Percentiles rank a stretch among this genome's conserved stretches.
Conservation (phyloP, 2,329 filamentous ascomycete species). For the Ophiocordyceps sinensis region DNA sequence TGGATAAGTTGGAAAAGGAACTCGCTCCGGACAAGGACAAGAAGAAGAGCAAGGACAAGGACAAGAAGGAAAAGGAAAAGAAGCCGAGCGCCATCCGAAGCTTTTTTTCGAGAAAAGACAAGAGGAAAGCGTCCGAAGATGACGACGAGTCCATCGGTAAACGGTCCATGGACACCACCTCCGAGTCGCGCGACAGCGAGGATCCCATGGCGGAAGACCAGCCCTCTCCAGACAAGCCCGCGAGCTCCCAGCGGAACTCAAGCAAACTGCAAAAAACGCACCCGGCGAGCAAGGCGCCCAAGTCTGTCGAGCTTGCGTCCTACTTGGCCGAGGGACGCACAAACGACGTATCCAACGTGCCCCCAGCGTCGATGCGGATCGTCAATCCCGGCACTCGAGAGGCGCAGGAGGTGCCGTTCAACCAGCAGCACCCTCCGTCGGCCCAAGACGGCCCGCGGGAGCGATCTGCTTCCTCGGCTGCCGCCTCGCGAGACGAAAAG, state of each 20-base stretch:
- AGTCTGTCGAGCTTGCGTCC: slow-evolving; percentile 25
- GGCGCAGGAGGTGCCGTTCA: slow-evolving; percentile 19
- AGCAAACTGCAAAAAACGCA: slow-evolving; percentile 60
- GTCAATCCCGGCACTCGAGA: slow-evolving; percentile 39
- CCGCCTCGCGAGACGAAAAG: slow-evolving; percentile 23
- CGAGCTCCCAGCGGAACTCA: slow-evolving; percentile 36
- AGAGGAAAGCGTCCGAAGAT: slow-evolving; percentile 40
- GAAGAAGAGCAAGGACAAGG: slow-evolving; percentile 59
- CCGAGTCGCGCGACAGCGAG: slow-evolving; percentile 29
- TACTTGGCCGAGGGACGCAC: slow-evolving; percentile 28
- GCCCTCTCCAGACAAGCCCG: slow-evolving; percentile 28
- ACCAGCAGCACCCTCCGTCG: slow-evolving; percentile 11
- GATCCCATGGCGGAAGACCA: slow-evolving; percentile 26
- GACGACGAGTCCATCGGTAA: slow-evolving; percentile 49
- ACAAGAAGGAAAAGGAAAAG: slow-evolving; percentile 60
- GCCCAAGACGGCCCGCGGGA: slow-evolving; percentile 13
- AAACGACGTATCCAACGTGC: slow-evolving; percentile 41
- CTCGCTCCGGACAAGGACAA: slow-evolving; percentile 55
- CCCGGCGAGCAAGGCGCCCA: slow-evolving; percentile 24
- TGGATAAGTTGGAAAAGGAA: slow-evolving; percentile 51
- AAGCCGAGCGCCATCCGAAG: slow-evolving; percentile 42
- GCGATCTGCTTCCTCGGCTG: slow-evolving; percentile 17
- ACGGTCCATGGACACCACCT: slow-evolving; percentile 41
- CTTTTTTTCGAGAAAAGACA: slow-evolving; percentile 49
- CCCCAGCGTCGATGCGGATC: slow-evolving; percentile 41